phyloP scores from a whole-genome alignment of 495 filamentous ascomycete species.

The Darksidea phi region DNA sequence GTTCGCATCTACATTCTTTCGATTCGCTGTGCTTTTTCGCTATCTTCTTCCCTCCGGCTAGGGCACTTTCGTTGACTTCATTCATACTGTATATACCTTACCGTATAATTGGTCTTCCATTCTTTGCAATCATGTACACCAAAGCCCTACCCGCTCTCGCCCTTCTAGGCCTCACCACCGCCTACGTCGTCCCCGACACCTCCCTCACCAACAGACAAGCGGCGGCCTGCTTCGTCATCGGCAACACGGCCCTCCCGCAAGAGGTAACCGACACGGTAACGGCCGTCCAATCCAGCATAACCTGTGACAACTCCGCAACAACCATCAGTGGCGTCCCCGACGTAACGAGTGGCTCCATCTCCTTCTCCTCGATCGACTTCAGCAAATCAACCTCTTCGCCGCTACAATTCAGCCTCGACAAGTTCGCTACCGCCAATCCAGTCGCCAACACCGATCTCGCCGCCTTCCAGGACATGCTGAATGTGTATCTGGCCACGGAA shows the following conservation, averaged over 20 bases:
- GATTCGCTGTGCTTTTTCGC: no score
- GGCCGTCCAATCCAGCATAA: constrained; percentile 2
- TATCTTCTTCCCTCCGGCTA: no score
- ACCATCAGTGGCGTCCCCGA: constrained; percentile 16
- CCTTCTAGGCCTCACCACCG: neutral
- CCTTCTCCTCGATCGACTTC: constrained; percentile 14
- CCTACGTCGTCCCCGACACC: neutral
- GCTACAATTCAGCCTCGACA: constrained; percentile 5
- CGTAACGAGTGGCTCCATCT: neutral
- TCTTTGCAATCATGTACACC: no score
- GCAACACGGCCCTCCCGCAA: neutral
- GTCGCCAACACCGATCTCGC: neutral
- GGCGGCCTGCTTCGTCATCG: constrained; percentile 11
- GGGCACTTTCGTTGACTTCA: no score
- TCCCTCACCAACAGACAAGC: neutral
- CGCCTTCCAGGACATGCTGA: constrained; percentile 2
- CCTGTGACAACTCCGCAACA: neutral
- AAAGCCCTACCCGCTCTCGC: neutral
- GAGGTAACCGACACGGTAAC: neutral
- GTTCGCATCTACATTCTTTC: no score
- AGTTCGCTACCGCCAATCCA: constrained; percentile 7
- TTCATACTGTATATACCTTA: no score
- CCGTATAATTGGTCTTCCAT: no score
- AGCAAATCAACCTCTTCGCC: neutral
- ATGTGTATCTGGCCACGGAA: constrained; percentile 16